Base-by-base conservation (phyloP, 306 rosid genomes). In the Ammopiptanthus mongolicus region DNA sequence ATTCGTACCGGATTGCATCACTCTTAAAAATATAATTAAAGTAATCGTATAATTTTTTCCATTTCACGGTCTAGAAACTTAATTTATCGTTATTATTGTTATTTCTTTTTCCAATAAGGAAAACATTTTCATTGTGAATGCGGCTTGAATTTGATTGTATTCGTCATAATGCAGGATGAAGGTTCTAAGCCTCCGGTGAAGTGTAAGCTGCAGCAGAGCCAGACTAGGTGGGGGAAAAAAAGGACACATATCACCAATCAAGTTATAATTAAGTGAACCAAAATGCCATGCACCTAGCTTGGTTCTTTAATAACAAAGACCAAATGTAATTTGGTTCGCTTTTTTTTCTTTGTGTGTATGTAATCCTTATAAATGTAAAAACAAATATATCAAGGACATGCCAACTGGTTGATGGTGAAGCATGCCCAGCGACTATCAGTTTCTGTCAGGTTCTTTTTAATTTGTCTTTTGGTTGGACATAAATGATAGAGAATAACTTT, bases 151-250 rank as follows among this genome's bases (percentile, higher is more conserved):
- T 22, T 80, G n/a, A 73, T 73, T n/a, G 9, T 69, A 12, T 36
- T 53, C 19, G 51, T 46, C 4, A 3, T 34, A 42, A 62, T 75
- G 79, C 69, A 83, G 87, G 73, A 8, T 79, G 68, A 83, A 71
- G 73, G 37, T 21, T 75, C 84, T 79, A n/a, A 83, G 82, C 44
- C 84, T 79, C 23, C 76, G 67, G 66, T 83, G 78, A 83, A 62
- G 86, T 18, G 19, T 41, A 51, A 14, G n/a, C 14, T 56, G 61
- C 29, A 37, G 62, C 53, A 65, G 65, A 76, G 52, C 22, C 59
- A 36, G 11, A 18, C 6, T 67, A 3, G 78, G 39, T 57, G 56
- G 31, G 25, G 56, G 31, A 18, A 9, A 51, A 48, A 44, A 47
- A 42, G 12, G 17, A 5, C 25, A n/a, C 25, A 17, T 5, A 52